Evolutionary conservation across 805 yeast genomes (phyloP).

Genomic region (Metschnikowia picachoensis): DNA sequence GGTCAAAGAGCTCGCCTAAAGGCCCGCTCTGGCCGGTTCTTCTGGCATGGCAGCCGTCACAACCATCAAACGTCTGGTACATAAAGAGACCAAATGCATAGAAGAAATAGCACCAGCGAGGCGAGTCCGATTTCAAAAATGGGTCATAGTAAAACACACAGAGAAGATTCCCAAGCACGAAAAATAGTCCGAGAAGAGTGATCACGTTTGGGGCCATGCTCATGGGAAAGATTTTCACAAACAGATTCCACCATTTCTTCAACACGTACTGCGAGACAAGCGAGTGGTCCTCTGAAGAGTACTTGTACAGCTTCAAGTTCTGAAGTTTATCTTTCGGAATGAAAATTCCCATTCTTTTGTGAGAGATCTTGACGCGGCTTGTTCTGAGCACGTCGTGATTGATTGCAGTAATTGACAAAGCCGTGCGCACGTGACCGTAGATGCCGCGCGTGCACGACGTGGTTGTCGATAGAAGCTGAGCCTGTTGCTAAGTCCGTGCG

Average conservation of each 20-base stretch:
- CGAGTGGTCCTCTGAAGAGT: slow-evolving; percentile 79
- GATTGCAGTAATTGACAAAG: neutral
- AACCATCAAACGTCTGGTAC: slow-evolving; percentile 94
- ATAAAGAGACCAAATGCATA: slow-evolving; percentile 81
- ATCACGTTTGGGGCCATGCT: slow-evolving; percentile 93
- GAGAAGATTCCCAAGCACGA: slow-evolving; percentile 59
- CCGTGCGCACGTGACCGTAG: slow-evolving; percentile 8
- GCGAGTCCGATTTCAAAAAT: slow-evolving; percentile 50
- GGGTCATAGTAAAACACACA: slow-evolving; percentile 76
- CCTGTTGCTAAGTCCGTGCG: too few species aligned
- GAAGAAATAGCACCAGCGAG: slow-evolving; percentile 71
- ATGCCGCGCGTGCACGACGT: neutral
- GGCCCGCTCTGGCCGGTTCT: slow-evolving; percentile 95
- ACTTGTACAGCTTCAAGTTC: slow-evolving; percentile 57
- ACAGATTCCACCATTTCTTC: slow-evolving; percentile 77
- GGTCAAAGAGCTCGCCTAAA: slow-evolving; percentile 91
- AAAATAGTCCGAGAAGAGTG: slow-evolving; percentile 73
- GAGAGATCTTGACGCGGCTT: neutral
- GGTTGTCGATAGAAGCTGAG: too few species aligned
- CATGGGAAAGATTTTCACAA: slow-evolving; percentile 71
- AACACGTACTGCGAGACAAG: slow-evolving; percentile 67
- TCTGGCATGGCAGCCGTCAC: slow-evolving; percentile 95
- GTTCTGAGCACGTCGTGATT: neutral
- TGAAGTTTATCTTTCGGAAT: slow-evolving; percentile 50
- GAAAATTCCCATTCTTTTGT: slow-evolving; percentile 57